phyloP scores from a whole-genome alignment of 2,329 filamentous ascomycete genomes.

The Zymoseptoria crescenta region DNA sequence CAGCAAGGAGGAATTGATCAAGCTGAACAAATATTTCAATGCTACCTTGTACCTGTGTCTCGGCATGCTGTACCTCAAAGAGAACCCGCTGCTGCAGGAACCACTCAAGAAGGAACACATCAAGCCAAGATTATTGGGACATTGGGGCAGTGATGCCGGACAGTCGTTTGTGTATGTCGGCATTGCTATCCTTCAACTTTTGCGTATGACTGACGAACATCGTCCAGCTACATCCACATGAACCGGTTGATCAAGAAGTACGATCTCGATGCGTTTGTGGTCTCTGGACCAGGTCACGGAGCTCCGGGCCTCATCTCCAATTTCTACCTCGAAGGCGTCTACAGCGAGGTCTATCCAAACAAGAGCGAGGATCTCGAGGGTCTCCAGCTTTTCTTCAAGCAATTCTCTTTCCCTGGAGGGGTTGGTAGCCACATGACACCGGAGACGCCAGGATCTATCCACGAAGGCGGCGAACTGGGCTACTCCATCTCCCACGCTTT shows the following conservation, averaged over 20 bases:
- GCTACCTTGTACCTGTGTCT: conserved; percentile 67
- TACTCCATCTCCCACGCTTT: conserved; percentile 75
- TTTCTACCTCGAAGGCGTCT: conserved; percentile 69
- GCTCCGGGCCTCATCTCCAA: conserved; percentile 69
- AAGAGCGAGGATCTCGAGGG: conserved; percentile 62
- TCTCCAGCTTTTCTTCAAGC: conserved; percentile 70
- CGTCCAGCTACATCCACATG: conserved; percentile 60
- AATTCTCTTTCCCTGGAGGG: conserved; percentile 74
- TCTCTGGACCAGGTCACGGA: conserved; percentile 71
- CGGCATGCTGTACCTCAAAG: conserved; percentile 71
- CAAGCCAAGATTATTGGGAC: conserved; percentile 65
- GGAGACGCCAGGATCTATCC: conserved; percentile 64
- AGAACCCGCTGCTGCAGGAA: conserved; percentile 64
- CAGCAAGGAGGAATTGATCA: conserved; percentile 56
- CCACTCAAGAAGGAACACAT: conserved; percentile 62
- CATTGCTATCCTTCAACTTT: background rate
- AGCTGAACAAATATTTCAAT: conserved; percentile 65
- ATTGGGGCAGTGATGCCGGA: conserved; percentile 74
- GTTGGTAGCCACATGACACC: conserved; percentile 72
- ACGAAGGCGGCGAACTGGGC: conserved; percentile 75
- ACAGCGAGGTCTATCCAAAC: conserved; percentile 69
- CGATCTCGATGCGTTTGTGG: conserved; percentile 62
- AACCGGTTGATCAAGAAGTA: conserved; percentile 77
- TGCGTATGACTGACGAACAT: conserved; percentile 3
- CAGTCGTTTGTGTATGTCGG: conserved; percentile 58